Evolutionary conservation across 2,329 filamentous ascomycete species (phyloP), one percentile per base, ranked within the genome.

Genomic region (Moelleriella libera): DNA sequence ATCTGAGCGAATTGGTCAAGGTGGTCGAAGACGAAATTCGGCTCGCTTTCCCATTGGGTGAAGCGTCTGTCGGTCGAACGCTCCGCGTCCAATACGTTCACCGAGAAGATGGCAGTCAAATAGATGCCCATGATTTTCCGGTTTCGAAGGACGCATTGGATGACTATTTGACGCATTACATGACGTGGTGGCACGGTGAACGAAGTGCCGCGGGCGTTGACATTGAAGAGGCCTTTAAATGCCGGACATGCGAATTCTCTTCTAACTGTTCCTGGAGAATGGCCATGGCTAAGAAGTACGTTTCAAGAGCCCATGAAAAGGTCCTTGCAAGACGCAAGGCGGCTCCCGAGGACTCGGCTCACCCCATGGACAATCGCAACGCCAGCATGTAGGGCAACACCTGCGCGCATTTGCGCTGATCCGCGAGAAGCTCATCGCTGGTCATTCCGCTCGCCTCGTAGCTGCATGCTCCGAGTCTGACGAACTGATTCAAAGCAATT

Each of bases 191-290:
- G 90, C 78, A 76, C 32, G 90, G 89, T 1, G 71, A 83, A 55
- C 70, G 89, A 12, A 66, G 75, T 45, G 79, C 88, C 0, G 71
- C 73, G 6, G 90, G 90, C 0, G 89, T 96, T 3, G 72, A 78
- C 6, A 74, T 94, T 6, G 82, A 89, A 57, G 89, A 96, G 55
- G 85, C 87, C 0, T 94, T 83, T 65, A 97, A 96, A 62, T 97
- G 90, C 60, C 69, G 79, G 21, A 78, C 74, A 29, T 97, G 90
- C 58, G 88, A 94, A 54, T 96, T 96, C 62, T 78, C 74, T 0
- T 81, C 86, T 2, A 72, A 69, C 2, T 97, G 90, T 61, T 73
- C 75, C 10, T 97, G 90, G 90, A 72, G 89, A 39, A 71, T 75
- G 55, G 71, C 71, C 9, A 82, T 85, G 63, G 78, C 89, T 47